A percentile compares a stretch with the other conserved stretches of the same genome.
Evolutionary conservation across 2,329 filamentous ascomycete species (phyloP).

Genomic region (Elsinoe australis): DNA sequence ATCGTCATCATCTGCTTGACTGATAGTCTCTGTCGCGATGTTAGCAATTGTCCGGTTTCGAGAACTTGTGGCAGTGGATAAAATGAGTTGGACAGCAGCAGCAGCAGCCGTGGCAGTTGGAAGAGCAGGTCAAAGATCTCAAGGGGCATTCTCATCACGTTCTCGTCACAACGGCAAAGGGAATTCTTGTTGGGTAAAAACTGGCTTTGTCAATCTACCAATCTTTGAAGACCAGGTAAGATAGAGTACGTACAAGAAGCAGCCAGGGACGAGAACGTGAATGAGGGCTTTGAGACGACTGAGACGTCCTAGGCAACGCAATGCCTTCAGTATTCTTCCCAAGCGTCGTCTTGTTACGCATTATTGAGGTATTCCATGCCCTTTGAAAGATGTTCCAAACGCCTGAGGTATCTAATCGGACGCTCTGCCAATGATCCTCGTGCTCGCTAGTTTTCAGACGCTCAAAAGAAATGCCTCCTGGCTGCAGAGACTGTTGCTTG

Average conservation of each 20-base stretch:
- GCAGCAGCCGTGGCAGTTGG: not conserved
- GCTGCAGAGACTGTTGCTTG: conserved; percentile 10
- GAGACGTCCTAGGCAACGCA: conserved; percentile 11
- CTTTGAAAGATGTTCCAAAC: conserved; percentile 6
- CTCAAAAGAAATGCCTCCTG: conserved; percentile 1
- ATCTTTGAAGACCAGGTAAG: conserved; percentile 21
- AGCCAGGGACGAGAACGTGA: conserved; percentile 19
- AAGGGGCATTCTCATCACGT: conserved; percentile 14
- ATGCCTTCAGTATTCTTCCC: conserved; percentile 15
- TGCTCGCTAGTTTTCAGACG: conserved; percentile 10
- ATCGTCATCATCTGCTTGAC: conserved; percentile 9
- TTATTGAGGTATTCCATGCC: conserved; percentile 9
- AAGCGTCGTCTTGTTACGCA: conserved; percentile 11
- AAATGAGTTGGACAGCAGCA: not conserved
- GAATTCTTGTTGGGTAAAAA: conserved; percentile 17
- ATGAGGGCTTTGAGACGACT: conserved; percentile 18
- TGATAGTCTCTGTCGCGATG: conserved; percentile 7
- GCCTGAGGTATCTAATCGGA: conserved; percentile 12
- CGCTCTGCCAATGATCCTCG: conserved; percentile 11
- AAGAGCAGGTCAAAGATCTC: not conserved
- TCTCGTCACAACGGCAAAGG: conserved; percentile 17
- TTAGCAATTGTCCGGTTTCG: conserved; percentile 12
- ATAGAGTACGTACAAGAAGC: conserved; percentile 21
- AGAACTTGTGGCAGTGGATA: no score
- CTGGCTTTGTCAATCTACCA: conserved; percentile 23